Conservation (phyloP, 169 alveolate genomes). For the Theileria luwenshuni region DNA sequence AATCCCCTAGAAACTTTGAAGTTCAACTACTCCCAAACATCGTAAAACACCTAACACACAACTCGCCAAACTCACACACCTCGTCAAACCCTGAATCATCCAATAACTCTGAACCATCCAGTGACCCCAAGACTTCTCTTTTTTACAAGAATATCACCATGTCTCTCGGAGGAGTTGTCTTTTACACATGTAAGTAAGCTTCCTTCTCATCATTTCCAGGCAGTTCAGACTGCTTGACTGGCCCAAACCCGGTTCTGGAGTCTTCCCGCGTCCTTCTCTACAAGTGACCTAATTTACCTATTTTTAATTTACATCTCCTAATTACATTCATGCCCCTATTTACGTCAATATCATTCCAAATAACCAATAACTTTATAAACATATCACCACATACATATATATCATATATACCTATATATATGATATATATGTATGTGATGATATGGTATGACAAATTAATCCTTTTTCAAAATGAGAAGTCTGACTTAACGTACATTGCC, state of each 20-base stretch:
- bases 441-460: too few relatives aligned
- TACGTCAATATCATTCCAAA: background rate
- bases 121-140: too few relatives aligned
- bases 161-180: constrained; percentile 41
- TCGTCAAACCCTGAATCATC: too few relatives aligned
- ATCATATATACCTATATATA: background rate
- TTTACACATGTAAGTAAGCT: constrained; percentile 47
- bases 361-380: too few relatives aligned
- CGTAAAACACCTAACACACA: constrained; percentile 33
- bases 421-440: background rate
- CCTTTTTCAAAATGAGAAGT: constrained; percentile 86
- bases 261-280: constrained; percentile 6
- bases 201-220: background rate
- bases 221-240: background rate
- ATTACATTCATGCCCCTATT: background rate
- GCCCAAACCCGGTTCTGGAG: background rate
- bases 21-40: constrained; percentile 55
- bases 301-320: too few relatives aligned
- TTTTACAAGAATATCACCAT: constrained; percentile 21
- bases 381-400: constrained; percentile 12
- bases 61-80: background rate
- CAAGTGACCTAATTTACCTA: background rate
- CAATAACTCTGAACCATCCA: too few relatives aligned
- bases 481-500: constrained; percentile 97
- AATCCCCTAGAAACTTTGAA: constrained; percentile 26